Evolutionary conservation across 805 yeast genomes (phyloP), one percentile per base, ranked within the genome.

Genomic region (Ogataea methanolica): DNA sequence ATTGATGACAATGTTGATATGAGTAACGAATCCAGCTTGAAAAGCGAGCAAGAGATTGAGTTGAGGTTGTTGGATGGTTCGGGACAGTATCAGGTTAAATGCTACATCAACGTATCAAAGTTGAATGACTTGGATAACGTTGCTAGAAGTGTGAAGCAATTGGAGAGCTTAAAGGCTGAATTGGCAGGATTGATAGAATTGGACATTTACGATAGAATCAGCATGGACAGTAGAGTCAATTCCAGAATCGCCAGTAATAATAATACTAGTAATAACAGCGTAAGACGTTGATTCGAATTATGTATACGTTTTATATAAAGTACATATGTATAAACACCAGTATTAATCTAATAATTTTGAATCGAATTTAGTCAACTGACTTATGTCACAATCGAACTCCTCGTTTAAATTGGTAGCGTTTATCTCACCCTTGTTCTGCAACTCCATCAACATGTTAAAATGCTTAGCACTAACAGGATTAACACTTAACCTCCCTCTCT

Each of bases 61-160:
- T 42, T 62, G 39, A 50, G 43, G 41, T 42, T 60, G 17, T 60
- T 75, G 36, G 87, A 82, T 55, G 65, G 72, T 39, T 76, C 84
- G n/a, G 77, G 76, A 26, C 73, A 76, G 6, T 81, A 73, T 55
- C 74, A 83, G 51, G 69, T 88, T 4, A 82, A 80, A 61, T 82
- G 84, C 11, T 83, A 73, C 58, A 80, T 84, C n/a, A 83, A 87
- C 55, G 83, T 88, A 9, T 80, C 80, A 11, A 79, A 78, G 48
- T 70, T 86, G 17, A 85, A 91, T 3, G 96, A 88, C 64, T 74
- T 90, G 39, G 91, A 87, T 31, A 76, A 77, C 43, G 79, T 86
- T 8, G 80, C 79, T 46, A 75, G 75, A 47, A 88, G 89, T 1
- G 79, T 83, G 4, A 78, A 78, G 48, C 82, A 83, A 46, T 68